A percentile compares a stretch with the other conserved stretches of the same genome.
phyloP scores from a whole-genome alignment of 2,329 filamentous ascomycete species.

The Berkeleyomyces rouxiae region DNA sequence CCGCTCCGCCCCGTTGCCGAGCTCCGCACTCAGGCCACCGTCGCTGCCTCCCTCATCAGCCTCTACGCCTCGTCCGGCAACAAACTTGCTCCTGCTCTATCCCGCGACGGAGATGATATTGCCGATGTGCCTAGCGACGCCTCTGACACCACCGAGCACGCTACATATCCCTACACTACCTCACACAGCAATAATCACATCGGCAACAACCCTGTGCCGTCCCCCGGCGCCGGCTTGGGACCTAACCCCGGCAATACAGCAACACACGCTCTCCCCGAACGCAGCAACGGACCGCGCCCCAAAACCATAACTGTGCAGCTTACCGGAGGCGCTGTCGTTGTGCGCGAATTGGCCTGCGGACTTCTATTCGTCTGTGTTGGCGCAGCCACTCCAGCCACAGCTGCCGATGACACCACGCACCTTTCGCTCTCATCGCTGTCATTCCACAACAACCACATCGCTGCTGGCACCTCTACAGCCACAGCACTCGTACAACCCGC shows the following conservation, averaged over 20 bases:
- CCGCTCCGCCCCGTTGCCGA: conserved; percentile 35
- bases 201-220: not conserved
- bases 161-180: not conserved
- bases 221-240: not conserved
- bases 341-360: conserved; percentile 39
- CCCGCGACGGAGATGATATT: conserved; percentile 19
- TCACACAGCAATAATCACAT: not conserved
- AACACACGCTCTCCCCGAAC: not conserved
- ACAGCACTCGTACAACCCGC: no score
- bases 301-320: conserved; percentile 41
- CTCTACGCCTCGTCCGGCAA: conserved; percentile 34
- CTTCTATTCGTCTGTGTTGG: conserved; percentile 47
- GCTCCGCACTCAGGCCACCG: conserved; percentile 46
- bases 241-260: not conserved
- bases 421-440: conserved; percentile 7
- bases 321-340: conserved; percentile 39
- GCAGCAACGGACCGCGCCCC: conserved; percentile 2
- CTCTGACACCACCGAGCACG: conserved; percentile 4
- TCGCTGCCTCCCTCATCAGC: conserved; percentile 44
- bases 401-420: conserved; percentile 1
- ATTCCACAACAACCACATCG: not conserved
- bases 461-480: not conserved
- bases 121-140: conserved; percentile 11
- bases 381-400: conserved; percentile 20
- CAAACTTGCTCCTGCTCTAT: conserved; percentile 27